Base-by-base conservation (phyloP, 371 early-diverging fungal genomes). In the Rhizomucor pusillus region DNA sequence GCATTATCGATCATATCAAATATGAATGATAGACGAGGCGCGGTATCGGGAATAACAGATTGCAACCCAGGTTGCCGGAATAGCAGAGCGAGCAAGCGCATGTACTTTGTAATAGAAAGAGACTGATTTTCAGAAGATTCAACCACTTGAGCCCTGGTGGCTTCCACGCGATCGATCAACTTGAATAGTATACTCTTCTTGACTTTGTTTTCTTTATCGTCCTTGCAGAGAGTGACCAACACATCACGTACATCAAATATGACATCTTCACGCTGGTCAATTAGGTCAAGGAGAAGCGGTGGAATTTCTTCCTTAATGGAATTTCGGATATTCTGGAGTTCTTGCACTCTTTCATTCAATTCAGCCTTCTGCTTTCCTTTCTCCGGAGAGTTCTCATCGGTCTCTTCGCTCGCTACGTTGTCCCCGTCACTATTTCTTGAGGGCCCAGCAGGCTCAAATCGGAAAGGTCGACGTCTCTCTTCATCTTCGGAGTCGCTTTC, bases 171-270 rank as follows among this genome's bases (percentile, higher is more conserved):
- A 22, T 63, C 53, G 1, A 69, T 46, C 25, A 71, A 36, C 14
- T 56, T 29, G 2, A 65, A 54, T 39, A 90, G 57, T 5, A 86
- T 68, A 14, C 54, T 56, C 24, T 67, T 71, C 14, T 78, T 69
- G 14, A 71, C 66, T 19, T 73, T 37, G 33, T 52, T 70, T 20
- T 78, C 69, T 43, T 73, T 63, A 54, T 85, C 79, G 18, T 72
- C 73, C 52, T 85, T 82, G 41, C 75, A 62, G 7, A 85, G 48
- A 3, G 82, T 52, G 0, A 75, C 72, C 6, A 85, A 60, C 19
- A 90, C 66, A 39, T 90, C 90, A 33, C 89, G 87, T 23, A 90
- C 67, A 43, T 81, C 79, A 59, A 90, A 86, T 16, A 90, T 80
- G 1, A 81, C 62, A 54, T 87, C 88, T 18, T 87, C 85, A 44